Base-by-base conservation (phyloP, 495 filamentous ascomycete genomes). In the Thozetella sp. region DNA sequence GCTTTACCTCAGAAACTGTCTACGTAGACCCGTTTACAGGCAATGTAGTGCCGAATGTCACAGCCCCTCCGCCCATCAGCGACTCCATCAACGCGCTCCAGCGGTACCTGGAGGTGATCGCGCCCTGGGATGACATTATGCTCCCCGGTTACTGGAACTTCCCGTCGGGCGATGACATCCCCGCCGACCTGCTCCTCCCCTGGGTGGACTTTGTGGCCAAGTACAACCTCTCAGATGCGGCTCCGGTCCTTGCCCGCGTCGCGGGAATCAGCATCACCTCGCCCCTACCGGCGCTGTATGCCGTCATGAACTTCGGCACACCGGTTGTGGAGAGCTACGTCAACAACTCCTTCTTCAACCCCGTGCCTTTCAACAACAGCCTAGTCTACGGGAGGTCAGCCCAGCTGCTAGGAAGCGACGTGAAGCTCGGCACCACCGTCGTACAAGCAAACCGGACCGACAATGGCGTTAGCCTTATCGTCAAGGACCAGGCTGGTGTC, bases 131-230 rank as follows among this genome's bases (percentile, higher is more conserved):
- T 54, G 53, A 71, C 22, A 65, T 73, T 56, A 34, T 76, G 22
- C 63, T 72, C 2, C 76, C 77, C 0, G 72, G 74, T 15, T 78
- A 75, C 59, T 72, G 63, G 65, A 71, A 79, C 54, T 78, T 77
- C 56, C 75, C 76, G 2, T 62, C 67, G 2, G 60, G 65, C 17
- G 54, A 56, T 57, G 22, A 66, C n/a, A 67, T 84, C 43, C 81
- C 80, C 13, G 72, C 64, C 2, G 79, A 82, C 25, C 68, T 84
- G 17, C 73, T 84, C 13, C 65, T 80, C 19, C 73, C 77, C 1
- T 84, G 77, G 57, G 69, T 69, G 12, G 61, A 83, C 22, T 81
- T 84, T 56, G 64, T 78, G 22, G 69, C 57, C 26, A 81, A 80
- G 63, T 70, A 70, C 59, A 37, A 58, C 48, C 48, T 70, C 22